Percentiles rank a stretch among this genome's conserved stretches.
Evolutionary conservation across 345 rosid genomes (phyloP).

Genomic region (Laguncularia racemosa): DNA sequence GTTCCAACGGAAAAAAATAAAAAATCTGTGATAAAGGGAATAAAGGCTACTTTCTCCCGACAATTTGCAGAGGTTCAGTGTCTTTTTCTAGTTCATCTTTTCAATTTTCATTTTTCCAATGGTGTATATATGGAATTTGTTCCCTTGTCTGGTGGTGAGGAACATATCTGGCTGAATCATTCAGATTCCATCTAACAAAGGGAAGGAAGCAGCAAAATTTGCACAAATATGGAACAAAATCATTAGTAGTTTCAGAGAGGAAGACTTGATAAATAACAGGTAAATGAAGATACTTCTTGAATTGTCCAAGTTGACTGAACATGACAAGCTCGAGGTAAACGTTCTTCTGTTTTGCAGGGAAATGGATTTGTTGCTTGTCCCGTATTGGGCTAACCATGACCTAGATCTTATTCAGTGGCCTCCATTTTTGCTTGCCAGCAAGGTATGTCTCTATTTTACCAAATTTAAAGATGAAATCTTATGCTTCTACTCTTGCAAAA

Average conservation of each 20-base stretch:
- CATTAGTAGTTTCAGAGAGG: constrained; percentile 92
- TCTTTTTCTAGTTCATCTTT: constrained; percentile 7
- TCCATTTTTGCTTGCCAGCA: constrained; percentile 96
- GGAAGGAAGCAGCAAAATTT: constrained; percentile 83
- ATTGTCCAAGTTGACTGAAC: not conserved
- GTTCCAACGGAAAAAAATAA: constrained; percentile 65
- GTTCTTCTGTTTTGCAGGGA: constrained; percentile 44
- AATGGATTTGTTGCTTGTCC: constrained; percentile 94
- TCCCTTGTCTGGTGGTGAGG: no score
- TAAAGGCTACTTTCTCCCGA: constrained; percentile 61
- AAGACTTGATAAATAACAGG: constrained; percentile 86
- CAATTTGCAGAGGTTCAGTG: constrained; percentile 32
- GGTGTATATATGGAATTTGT: no score
- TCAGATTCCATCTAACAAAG: constrained; percentile 56
- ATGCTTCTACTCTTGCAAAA: no score
- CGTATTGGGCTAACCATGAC: constrained; percentile 98
- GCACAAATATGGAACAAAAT: constrained; percentile 98
- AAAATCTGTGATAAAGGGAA: constrained; percentile 53
- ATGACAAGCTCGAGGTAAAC: not conserved
- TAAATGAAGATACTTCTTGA: constrained; percentile 8
- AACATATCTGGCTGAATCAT: not conserved
- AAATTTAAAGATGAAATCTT: no score
- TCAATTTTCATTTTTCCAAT: not conserved
- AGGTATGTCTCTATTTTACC: constrained; percentile 32
- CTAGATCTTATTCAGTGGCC: constrained; percentile 94